Evolutionary conservation across 306 rosid species (phyloP), one percentile per base, ranked within the genome.

Genomic region (Fragaria ananassa): DNA sequence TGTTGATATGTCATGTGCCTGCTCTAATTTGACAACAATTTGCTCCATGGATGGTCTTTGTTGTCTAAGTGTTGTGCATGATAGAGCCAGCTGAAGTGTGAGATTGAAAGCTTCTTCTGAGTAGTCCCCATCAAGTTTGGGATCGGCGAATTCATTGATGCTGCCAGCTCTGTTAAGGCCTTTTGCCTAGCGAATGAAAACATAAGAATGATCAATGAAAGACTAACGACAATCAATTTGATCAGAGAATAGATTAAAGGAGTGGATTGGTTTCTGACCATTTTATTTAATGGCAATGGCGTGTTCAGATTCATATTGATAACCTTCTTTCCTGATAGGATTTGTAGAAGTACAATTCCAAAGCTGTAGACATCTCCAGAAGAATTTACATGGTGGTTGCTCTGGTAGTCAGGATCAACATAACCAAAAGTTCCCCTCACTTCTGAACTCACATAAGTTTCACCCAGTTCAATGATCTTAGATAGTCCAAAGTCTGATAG

Each of bases 371-470:
- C 92, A 79, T 87, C 90, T 50, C 88, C 90, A 7, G 85, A 77
- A 74, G 90, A 81, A 71, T 86, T 86, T 50, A 87, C 89, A 47
- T 45, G 88, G 75, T 8, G 77, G 84, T 89, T 87, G 76, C 58
- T 82, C 81, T 75, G 82, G 77, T 89, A 87, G 77, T 86, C 84
- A 18, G 94, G 94, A 79, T 87, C 94, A 15, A 89, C 80, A 57
- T 84, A 89, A 27, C 94, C 94, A 73, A 87, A 89, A 71, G 90
- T 87, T 74, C 94, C 90, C 77, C 91, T 86, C 76, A 89, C 90
- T 89, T 89, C 91, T 51, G 91, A 87, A 75, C 86, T 82, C 2
- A 76, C 89, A 84, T 74, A 79, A 8, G 82, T 81, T 77, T 87
- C 86, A 6, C 90, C 94, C 25, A 51, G 71, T 41, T 82, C 85